Evolutionary conservation across 768 basidiomycete species (phyloP).

Genomic region (Leucocoprinus sp.): DNA sequence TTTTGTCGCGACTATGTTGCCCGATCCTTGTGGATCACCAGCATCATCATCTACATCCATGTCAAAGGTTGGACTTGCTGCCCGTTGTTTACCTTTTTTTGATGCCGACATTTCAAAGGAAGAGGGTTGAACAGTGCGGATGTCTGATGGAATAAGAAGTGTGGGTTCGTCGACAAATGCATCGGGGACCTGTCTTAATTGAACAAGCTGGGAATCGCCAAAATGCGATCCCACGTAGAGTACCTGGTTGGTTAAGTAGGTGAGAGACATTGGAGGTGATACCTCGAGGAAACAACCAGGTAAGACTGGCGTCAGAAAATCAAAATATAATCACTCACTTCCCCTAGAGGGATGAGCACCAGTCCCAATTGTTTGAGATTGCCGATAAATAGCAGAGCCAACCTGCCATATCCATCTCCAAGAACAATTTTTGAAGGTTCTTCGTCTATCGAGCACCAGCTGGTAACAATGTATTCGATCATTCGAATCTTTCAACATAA

Average conservation of each 20-base stretch:
- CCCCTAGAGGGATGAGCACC: conserved; percentile 60
- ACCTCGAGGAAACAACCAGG: conserved; percentile 31
- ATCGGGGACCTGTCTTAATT: conserved; percentile 42
- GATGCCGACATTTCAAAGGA: conserved; percentile 18
- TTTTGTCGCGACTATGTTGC: conserved; percentile 40
- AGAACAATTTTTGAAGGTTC: conserved; percentile 43
- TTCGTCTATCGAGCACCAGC: conserved; percentile 46
- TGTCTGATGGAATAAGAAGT: conserved; percentile 41
- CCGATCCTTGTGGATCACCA: conserved; percentile 20
- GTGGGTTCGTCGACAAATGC: conserved; percentile 33
- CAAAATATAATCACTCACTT: conserved; percentile 33
- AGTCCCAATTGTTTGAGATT: conserved; percentile 34
- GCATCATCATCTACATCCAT: conserved; percentile 25
- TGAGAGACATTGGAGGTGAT: conserved; percentile 62
- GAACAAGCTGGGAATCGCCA: conserved; percentile 73
- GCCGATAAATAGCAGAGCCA: conserved; percentile 56
- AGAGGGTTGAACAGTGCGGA: conserved; percentile 33
- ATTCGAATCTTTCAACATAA: background rate
- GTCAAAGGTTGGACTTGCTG: conserved; percentile 22
- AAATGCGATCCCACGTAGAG: conserved; percentile 76
- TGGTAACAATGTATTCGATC: conserved; percentile 17
- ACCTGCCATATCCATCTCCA: conserved; percentile 63
- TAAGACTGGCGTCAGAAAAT: background rate
- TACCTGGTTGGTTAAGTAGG: conserved; percentile 61
- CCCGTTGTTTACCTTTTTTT: conserved; percentile 32